Evolutionary conservation across 169 alveolate genomes (phyloP), one percentile per base, ranked within the genome.

Genomic region (Plasmodium gaboni): DNA sequence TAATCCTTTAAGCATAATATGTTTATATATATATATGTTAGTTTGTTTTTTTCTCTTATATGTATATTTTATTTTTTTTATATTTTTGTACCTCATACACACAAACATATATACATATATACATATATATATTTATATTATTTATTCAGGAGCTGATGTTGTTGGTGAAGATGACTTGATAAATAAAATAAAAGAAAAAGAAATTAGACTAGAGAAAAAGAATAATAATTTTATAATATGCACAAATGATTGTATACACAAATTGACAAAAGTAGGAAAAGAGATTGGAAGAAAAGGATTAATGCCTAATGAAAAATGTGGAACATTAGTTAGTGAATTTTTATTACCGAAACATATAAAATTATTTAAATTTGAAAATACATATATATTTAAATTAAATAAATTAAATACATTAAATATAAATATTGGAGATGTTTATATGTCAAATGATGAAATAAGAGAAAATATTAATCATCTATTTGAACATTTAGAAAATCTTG

Each of bases 361-460:
- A 50, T n/a, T 83, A 12, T 83, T 83, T 19, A 83, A 83, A 55
- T 83, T 68, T 68, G 74, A 72, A 17, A 83, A 83, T 83, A 68
- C 91, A 10, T 83, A 83, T 48, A 83, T 92, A 19, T 71, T 94
- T 46, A 87, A 92, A 50, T 64, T 95, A 26, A 95, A 94, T 65
- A 92, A 91, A 64, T 86, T 89, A 38, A 95, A 95, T 51, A 95
- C 93, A 44, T 73, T 94, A 63, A 94, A 94, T 89, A 87, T 94
- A 74, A 94, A 94, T 74, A 91, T 94, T 63, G 96, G 95, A 2
- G 96, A 94, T 74, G 95, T 94, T n/a, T 67, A 94, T 42, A 94
- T 94, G 96, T 71, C 95, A 28, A 67, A 60, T 68, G 96, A 94
- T 60, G 92, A 94, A 51, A 94, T 94, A n/a, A 88, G 95, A 44